Evolutionary conservation across 805 yeast genomes (phyloP).

Genomic region (Teunomyces stri): DNA sequence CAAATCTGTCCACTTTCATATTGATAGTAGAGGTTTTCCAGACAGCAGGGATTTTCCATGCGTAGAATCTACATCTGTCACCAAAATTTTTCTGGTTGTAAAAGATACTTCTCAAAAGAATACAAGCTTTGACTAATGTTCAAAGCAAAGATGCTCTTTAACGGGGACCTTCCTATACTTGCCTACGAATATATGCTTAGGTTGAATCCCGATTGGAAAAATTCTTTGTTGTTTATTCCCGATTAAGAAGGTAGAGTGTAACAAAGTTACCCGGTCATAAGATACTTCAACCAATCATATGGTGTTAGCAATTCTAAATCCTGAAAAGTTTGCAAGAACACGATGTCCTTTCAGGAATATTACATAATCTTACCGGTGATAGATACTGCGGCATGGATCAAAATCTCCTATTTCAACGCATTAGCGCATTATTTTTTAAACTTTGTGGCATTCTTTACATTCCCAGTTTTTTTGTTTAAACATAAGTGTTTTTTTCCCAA

Average conservation of each 20-base stretch:
- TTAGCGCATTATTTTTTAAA: background rate
- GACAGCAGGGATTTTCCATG: background rate
- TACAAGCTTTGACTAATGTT: background rate
- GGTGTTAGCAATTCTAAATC: background rate
- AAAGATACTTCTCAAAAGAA: background rate
- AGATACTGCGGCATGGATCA: background rate
- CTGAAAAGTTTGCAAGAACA: constrained; percentile 1
- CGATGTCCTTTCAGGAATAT: constrained; percentile 2
- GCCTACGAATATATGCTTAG: background rate
- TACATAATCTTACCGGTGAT: background rate
- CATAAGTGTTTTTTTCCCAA: constrained; percentile 1
- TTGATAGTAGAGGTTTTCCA: constrained; percentile 2
- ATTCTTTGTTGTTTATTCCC: background rate
- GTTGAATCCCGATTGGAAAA: background rate
- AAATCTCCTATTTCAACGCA: background rate
- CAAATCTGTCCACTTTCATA: background rate
- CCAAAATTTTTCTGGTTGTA: background rate
- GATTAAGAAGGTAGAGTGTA: background rate
- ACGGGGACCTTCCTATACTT: background rate
- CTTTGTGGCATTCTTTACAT: background rate
- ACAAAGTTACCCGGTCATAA: background rate
- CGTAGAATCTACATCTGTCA: background rate
- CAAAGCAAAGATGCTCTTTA: background rate
- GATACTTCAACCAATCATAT: background rate
- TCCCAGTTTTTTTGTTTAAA: constrained; percentile 2